phyloP scores from a whole-genome alignment of 352 stramenopile species.

The Phytopythium cucurbitacearum region DNA sequence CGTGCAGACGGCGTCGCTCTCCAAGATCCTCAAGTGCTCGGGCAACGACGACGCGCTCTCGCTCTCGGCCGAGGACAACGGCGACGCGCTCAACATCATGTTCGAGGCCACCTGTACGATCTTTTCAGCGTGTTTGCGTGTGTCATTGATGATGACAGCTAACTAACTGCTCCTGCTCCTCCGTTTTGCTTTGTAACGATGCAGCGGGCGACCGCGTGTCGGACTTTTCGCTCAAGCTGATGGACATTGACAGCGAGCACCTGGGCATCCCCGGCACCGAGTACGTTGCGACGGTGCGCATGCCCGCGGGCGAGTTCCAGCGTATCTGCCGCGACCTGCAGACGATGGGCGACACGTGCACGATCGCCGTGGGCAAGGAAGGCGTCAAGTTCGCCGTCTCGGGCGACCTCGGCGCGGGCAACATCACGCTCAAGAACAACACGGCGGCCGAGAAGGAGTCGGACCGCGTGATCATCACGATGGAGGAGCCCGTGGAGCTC shows the following conservation, averaged over 20 bases:
- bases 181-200: conserved; percentile 6
- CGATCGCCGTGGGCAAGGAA: conserved; percentile 95
- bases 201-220: conserved; percentile 89
- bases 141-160: conserved; percentile 13
- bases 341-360: conserved; percentile 98
- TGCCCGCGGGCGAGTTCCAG: conserved; percentile 97
- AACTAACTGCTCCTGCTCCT: neutral
- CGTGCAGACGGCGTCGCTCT: conserved; percentile 96
- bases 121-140: conserved; percentile 55
- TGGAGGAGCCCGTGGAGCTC: conserved; percentile 98
- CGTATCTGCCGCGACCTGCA: conserved; percentile 98
- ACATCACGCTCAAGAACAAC: conserved; percentile 93
- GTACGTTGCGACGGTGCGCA: conserved; percentile 95
- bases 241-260: conserved; percentile 99
- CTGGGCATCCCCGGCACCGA: conserved; percentile 98
- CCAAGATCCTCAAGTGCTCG: conserved; percentile 99
- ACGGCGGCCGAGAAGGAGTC: conserved; percentile 84
- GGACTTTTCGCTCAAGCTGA: conserved; percentile 99
- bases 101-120: conserved; percentile 94
- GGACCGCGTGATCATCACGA: conserved; percentile 95
- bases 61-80: conserved; percentile 97
- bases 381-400: conserved; percentile 96
- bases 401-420: conserved; percentile 96
- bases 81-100: conserved; percentile 95
- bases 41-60: conserved; percentile 98